A percentile compares a stretch with the other conserved stretches of the same genome.
These are phyloP conservation scores for Crithidia sp. DNA, from an alignment of 208 protist genomes.

Conservation along the genomic window DNA sequence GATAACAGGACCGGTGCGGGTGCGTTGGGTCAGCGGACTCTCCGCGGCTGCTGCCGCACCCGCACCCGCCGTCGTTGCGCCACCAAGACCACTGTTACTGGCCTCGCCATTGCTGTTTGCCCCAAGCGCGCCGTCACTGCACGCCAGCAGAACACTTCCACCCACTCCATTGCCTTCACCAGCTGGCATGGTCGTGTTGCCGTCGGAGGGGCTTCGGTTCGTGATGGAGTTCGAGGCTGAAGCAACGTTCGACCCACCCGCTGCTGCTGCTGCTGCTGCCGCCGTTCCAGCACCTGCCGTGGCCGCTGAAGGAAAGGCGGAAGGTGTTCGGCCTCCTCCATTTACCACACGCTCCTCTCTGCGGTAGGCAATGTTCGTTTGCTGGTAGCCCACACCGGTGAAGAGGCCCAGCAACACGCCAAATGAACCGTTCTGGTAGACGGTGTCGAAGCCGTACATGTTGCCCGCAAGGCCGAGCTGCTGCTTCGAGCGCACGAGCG, in stretches of 20 bases:
- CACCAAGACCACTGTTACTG: too few species aligned
- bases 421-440: constrained; percentile 48
- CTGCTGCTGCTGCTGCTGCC: background rate
- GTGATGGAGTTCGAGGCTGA: background rate
- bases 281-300: background rate
- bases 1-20: background rate
- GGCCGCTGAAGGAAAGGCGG: background rate
- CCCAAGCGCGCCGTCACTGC: too few species aligned
- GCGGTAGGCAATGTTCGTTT: constrained; percentile 21
- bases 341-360: constrained; percentile 4
- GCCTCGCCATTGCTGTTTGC: too few species aligned
- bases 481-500: background rate
- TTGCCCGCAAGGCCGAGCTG: constrained; percentile 14
- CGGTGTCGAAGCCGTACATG: constrained; percentile 48
- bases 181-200: background rate
- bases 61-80: background rate
- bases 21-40: background rate
- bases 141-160: too few species aligned
- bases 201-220: constrained; percentile 8
- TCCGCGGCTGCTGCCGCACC: background rate
- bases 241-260: background rate
- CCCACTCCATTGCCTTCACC: too few species aligned
- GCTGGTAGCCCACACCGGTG: constrained; percentile 38
- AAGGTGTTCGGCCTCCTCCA: background rate
- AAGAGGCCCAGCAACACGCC: constrained; percentile 47